These are phyloP conservation scores for Dalbergia cultrata DNA, from an alignment of 306 rosid species.

Conservation along the genomic window DNA sequence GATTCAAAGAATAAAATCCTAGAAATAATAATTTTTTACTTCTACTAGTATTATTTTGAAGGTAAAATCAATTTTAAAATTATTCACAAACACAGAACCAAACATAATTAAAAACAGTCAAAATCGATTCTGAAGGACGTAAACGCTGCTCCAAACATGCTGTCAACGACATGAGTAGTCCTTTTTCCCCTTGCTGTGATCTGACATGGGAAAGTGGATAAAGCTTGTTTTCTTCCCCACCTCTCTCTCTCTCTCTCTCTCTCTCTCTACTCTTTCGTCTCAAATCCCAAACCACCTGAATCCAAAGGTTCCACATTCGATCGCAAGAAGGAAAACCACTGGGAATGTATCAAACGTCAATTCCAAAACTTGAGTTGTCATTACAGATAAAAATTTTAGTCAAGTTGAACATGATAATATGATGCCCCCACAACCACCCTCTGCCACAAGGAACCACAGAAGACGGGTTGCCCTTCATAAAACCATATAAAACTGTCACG, in stretches of 20 bases:
- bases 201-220: background rate
- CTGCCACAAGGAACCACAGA: constrained; percentile 24
- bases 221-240: background rate
- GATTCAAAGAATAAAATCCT: no score
- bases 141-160: no score
- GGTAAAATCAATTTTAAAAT: no score
- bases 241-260: background rate
- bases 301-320: constrained; percentile 26
- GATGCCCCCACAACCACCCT: constrained; percentile 38
- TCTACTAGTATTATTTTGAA: no score
- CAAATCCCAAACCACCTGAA: constrained; percentile 20
- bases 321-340: constrained; percentile 17
- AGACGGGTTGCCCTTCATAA: constrained; percentile 16
- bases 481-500: constrained; percentile 43
- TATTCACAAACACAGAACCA: no score
- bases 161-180: background rate
- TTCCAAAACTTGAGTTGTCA: constrained; percentile 36
- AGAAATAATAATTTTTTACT: no score
- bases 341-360: constrained; percentile 36
- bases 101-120: no score
- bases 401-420: constrained; percentile 27
- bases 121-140: no score
- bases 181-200: background rate
- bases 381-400: constrained; percentile 25
- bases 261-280: background rate